Evolutionary conservation across 345 rosid species (phyloP), one percentile per base, ranked within the genome.

Genomic region (Euphorbia pulcherrima): DNA sequence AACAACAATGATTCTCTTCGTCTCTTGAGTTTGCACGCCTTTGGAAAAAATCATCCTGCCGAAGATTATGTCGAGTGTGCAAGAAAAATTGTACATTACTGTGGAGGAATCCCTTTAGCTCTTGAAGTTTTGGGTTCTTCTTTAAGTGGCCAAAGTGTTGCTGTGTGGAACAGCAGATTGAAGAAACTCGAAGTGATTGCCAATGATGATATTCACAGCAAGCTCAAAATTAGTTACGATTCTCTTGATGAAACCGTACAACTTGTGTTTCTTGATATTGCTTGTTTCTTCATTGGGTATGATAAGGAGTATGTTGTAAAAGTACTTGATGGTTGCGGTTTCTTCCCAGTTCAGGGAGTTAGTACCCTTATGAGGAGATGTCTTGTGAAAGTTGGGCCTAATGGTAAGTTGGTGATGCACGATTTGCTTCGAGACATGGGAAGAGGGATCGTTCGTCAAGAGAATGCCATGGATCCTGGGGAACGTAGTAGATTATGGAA

Each of bases 401-500:
- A 39, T 10, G 60, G 64, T 7, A 48, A 21, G 24, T 8, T 69
- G 24, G 5, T 17, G 57, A 64, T 69, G 78, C 74, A 75, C 64
- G 76, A 44, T 44, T 44, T 44, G 18, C 50, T 44, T 44, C 50
- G 50, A 44, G 18, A 75, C 28, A 54, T 78, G 69, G 82, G 79
- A 20, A 72, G 82, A 57, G 65, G 60, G 4, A 59, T 72, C 48
- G 82, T 71, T 53, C 74, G 51, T 2, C 54, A 41, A 6, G 65
- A 68, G 52, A 40, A 26, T 50, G 20, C 46, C 7, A 33, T 0
- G 2, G 67, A 70, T 52, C 71, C 62, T 3, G 71, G 69, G 9
- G 48, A 52, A 26, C 73, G 68, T 6, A 79, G 66, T 37, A 75
- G 82, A 21, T 18, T 79, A 23, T 79, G 79, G 82, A 40, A 14